Conservation (phyloP, 2,329 filamentous ascomycete genomes). For the Paecilomyces fulvus region DNA sequence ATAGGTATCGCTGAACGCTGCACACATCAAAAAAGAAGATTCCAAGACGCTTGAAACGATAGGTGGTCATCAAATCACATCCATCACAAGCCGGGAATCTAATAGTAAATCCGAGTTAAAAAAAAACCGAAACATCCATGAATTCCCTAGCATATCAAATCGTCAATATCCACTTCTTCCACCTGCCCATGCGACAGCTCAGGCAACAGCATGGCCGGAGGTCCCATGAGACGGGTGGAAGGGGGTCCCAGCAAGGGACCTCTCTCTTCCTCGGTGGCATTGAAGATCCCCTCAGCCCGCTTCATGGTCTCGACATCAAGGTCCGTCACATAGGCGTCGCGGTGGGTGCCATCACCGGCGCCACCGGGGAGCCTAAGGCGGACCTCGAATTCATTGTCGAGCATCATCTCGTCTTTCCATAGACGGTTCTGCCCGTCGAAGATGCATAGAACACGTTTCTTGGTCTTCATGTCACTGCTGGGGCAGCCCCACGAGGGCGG, state of each 20-base stretch:
- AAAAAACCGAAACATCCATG: constrained; percentile 7
- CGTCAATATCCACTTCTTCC: constrained; percentile 26
- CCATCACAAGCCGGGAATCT: neutral
- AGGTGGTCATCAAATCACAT: neutral
- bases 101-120: neutral
- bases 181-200: constrained; percentile 19
- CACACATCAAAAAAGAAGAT: constrained; percentile 8
- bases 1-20: constrained; percentile 10
- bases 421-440: constrained; percentile 82
- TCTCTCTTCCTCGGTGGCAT: constrained; percentile 76
- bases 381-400: constrained; percentile 89
- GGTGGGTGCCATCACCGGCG: constrained; percentile 75
- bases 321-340: constrained; percentile 77
- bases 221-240: constrained; percentile 24
- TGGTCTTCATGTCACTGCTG: constrained; percentile 92
- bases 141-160: constrained; percentile 19
- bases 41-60: neutral
- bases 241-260: constrained; percentile 59
- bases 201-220: constrained; percentile 22
- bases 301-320: constrained; percentile 84
- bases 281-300: constrained; percentile 74
- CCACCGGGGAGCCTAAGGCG: constrained; percentile 70
- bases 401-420: constrained; percentile 99
- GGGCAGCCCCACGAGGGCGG: constrained; percentile 90
- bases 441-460: constrained; percentile 89